phyloP scores from a whole-genome alignment of 495 filamentous ascomycete genomes.

The Margaritispora aquatica region DNA sequence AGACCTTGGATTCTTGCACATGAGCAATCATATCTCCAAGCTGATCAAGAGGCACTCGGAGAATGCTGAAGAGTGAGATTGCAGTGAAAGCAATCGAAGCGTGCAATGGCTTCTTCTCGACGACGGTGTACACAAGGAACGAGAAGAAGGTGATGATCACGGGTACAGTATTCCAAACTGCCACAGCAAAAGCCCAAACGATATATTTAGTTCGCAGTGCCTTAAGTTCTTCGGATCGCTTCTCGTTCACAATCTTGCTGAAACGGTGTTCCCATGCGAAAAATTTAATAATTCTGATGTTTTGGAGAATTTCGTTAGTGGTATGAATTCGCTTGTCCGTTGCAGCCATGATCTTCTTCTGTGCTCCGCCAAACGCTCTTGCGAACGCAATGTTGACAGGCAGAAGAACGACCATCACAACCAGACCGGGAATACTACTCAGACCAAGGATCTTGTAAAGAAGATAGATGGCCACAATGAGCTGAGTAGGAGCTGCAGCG shows the following conservation, averaged over 20 bases:
- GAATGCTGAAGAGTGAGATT: slow-evolving; percentile 91
- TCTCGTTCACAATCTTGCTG: slow-evolving; percentile 79
- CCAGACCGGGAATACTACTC: slow-evolving; percentile 89
- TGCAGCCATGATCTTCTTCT: slow-evolving; percentile 86
- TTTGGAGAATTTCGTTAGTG: slow-evolving; percentile 95
- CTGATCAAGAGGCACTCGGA: slow-evolving; percentile 91
- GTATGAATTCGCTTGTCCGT: slow-evolving; percentile 96
- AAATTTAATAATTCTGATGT: slow-evolving; percentile 98
- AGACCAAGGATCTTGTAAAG: slow-evolving; percentile 86
- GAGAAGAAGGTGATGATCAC: slow-evolving; percentile 93
- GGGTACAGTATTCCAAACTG: slow-evolving; percentile 94
- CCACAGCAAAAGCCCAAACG: slow-evolving; percentile 84
- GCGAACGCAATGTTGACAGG: slow-evolving; percentile 87
- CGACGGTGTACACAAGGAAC: slow-evolving; percentile 85
- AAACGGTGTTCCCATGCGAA: slow-evolving; percentile 98
- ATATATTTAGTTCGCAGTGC: slow-evolving; percentile 78
- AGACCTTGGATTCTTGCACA: slow-evolving; percentile 96
- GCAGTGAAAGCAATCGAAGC: slow-evolving; percentile 96
- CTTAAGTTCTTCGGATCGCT: slow-evolving; percentile 70
- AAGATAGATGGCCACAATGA: slow-evolving; percentile 43
- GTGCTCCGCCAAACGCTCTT: slow-evolving; percentile 71
- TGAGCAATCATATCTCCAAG: slow-evolving; percentile 98
- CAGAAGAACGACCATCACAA: slow-evolving; percentile 82
- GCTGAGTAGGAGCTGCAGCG: slow-evolving; percentile 35
- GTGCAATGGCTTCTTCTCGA: slow-evolving; percentile 84